phyloP scores from a whole-genome alignment of 1,284 basidiomycete genomes.

The Moesziomyces globuligerus region DNA sequence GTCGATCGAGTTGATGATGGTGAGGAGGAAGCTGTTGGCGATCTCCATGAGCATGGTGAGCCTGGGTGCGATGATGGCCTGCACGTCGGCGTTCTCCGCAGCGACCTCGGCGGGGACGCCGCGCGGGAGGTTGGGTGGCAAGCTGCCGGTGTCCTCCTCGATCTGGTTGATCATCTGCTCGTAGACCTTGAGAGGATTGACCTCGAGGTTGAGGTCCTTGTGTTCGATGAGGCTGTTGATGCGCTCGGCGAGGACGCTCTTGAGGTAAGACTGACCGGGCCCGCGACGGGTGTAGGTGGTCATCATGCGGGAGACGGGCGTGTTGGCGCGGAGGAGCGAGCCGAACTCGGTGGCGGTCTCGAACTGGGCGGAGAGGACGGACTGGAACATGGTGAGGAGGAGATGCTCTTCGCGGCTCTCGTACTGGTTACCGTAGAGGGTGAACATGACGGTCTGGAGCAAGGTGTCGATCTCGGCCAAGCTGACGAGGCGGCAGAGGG shows the following conservation, averaged over 20 bases:
- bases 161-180: conserved; percentile 77
- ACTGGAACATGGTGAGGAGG: conserved; percentile 96
- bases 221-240: conserved; percentile 98
- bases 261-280: conserved; percentile 96
- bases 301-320: conserved; percentile 99
- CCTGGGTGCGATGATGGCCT: conserved; percentile 94
- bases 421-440: conserved; percentile 98
- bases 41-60: conserved; percentile 99
- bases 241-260: conserved; percentile 92
- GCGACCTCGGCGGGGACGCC: conserved; percentile 94
- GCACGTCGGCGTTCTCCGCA: conserved; percentile 89
- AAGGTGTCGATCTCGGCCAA: conserved; percentile 97
- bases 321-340: conserved; percentile 94
- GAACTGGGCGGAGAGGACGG: conserved; percentile 96
- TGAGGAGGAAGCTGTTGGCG: conserved; percentile 92
- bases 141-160: conserved; percentile 90
- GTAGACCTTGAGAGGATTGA: conserved; percentile 92
- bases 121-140: conserved; percentile 88
- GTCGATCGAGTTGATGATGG: conserved; percentile 98
- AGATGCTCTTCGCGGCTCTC: conserved; percentile 98
- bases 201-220: conserved; percentile 97
- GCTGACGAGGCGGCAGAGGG: conserved; percentile 95
- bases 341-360: conserved; percentile 98
- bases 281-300: conserved; percentile 98
- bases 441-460: conserved; percentile 99